Percentiles rank a stretch among this genome's conserved stretches.
Evolutionary conservation across 352 stramenopile genomes (phyloP).

Genomic region (Pythium insidiosum): DNA sequence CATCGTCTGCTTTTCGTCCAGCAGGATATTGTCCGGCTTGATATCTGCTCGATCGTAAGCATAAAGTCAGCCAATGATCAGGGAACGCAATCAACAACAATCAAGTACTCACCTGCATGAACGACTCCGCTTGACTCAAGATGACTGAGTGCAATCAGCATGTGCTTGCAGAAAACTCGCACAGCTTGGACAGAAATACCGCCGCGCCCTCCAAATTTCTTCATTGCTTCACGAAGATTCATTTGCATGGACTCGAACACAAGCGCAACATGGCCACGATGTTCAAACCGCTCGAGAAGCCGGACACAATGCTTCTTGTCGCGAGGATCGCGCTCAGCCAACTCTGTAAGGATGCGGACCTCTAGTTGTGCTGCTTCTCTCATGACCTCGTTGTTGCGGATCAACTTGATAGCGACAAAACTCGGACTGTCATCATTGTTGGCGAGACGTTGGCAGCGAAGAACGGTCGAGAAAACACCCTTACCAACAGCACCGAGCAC

Average conservation of each 20-base stretch:
- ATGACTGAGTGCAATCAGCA: conserved; percentile 73
- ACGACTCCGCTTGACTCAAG: conserved; percentile 80
- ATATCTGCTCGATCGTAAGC: conserved; percentile 92
- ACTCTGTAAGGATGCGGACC: conserved; percentile 66
- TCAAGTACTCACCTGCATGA: conserved; percentile 72
- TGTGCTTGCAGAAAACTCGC: conserved; percentile 73
- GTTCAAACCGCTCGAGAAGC: conserved; percentile 80
- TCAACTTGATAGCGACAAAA: conserved; percentile 81
- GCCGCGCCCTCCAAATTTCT: conserved; percentile 82
- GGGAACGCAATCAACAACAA: too few relatives aligned
- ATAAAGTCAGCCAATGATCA: too few relatives aligned
- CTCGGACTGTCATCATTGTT: conserved; percentile 1
- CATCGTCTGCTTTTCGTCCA: conserved; percentile 92
- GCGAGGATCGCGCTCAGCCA: conserved; percentile 55
- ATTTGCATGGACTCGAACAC: conserved; percentile 97
- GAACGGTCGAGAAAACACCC: conserved; percentile 97
- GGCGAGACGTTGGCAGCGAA: conserved; percentile 84
- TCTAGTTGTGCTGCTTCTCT: conserved; percentile 90
- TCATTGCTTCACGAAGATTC: conserved; percentile 93
- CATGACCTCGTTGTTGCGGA: conserved; percentile 98
- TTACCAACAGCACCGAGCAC: conserved; percentile 94
- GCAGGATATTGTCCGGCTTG: conserved; percentile 97
- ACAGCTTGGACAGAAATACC: conserved; percentile 83
- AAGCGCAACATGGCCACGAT: conserved; percentile 94
- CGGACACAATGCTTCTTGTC: conserved; percentile 85